These are phyloP conservation scores for Colletotrichum paranaense DNA, from an alignment of 2,329 filamentous ascomycete species.

Conservation along the genomic window DNA sequence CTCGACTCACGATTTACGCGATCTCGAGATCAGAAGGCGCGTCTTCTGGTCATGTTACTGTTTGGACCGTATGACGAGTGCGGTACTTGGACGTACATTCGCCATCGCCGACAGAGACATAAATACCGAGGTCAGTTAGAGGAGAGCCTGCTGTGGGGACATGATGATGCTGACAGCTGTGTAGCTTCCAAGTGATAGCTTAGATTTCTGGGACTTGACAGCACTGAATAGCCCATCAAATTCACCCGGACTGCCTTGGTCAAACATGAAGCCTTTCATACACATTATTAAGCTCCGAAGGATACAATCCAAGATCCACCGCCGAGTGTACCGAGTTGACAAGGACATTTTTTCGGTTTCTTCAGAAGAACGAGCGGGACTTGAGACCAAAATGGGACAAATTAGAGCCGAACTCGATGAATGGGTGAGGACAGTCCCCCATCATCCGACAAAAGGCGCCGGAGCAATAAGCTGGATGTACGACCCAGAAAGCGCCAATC, in stretches of 20 bases:
- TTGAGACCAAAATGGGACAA: conserved; percentile 37
- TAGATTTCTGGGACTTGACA: conserved; percentile 39
- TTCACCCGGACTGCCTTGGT: conserved; percentile 23
- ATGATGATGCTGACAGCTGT: not conserved
- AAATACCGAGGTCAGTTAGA: conserved; percentile 40
- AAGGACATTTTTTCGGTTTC: conserved; percentile 34
- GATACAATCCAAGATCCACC: conserved; percentile 39
- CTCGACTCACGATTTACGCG: conserved; percentile 15
- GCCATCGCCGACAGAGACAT: conserved; percentile 48
- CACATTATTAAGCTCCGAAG: conserved; percentile 41
- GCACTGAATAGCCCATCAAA: conserved; percentile 9
- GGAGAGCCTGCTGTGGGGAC: too few species aligned
- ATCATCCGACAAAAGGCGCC: conserved; percentile 38
- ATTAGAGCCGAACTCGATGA: conserved; percentile 38
- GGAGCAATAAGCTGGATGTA: conserved; percentile 42
- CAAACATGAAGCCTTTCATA: conserved; percentile 41
- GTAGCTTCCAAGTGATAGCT: conserved; percentile 39
- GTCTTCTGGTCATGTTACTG: conserved; percentile 49
- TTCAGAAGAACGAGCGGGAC: conserved; percentile 7
- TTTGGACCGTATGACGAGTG: conserved; percentile 47
- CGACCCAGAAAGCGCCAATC: conserved; percentile 40
- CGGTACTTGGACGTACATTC: conserved; percentile 47
- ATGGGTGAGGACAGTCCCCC: conserved; percentile 37
- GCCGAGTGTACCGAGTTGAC: conserved; percentile 39
- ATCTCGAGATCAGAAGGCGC: conserved; percentile 43